phyloP scores from a whole-genome alignment of 306 rosid genomes.

The Trichosanthes cucumerina region DNA sequence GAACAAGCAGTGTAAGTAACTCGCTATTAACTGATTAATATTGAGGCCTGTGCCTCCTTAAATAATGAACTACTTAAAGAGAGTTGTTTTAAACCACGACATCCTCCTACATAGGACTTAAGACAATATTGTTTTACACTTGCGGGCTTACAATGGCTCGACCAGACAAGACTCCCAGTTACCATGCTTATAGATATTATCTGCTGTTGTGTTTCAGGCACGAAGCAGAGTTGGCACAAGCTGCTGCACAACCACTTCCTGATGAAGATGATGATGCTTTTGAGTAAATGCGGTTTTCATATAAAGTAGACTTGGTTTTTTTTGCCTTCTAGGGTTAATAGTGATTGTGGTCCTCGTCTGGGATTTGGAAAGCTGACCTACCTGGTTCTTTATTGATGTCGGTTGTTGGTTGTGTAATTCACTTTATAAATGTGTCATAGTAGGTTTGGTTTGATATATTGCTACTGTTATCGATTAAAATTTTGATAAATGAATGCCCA shows the following conservation, averaged over 20 bases:
- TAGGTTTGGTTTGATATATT: background rate
- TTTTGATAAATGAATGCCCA: background rate
- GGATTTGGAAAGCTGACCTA: background rate
- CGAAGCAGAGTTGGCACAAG: constrained; percentile 51
- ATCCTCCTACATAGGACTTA: too few species aligned
- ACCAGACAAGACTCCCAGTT: too few species aligned
- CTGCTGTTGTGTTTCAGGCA: constrained; percentile 27
- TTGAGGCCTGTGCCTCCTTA: background rate
- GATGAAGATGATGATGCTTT: constrained; percentile 71
- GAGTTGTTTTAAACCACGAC: too few species aligned
- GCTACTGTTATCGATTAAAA: background rate
- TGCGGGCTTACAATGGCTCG: too few species aligned
- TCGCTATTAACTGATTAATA: background rate
- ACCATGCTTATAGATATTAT: too few species aligned
- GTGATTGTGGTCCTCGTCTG: background rate
- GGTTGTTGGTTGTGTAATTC: background rate
- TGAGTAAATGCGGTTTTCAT: constrained; percentile 17
- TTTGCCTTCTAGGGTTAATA: background rate
- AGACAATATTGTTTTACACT: background rate
- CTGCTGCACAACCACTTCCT: constrained; percentile 71
- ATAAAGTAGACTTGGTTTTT: background rate
- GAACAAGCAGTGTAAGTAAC: constrained; percentile 49
- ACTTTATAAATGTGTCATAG: background rate
- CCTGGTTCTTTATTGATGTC: background rate
- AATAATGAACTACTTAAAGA: too few species aligned